Percentiles rank a stretch among this genome's conserved stretches.
These are phyloP conservation scores for Polyporus arcularius DNA, from an alignment of 768 basidiomycete species.

Conservation along the genomic window DNA sequence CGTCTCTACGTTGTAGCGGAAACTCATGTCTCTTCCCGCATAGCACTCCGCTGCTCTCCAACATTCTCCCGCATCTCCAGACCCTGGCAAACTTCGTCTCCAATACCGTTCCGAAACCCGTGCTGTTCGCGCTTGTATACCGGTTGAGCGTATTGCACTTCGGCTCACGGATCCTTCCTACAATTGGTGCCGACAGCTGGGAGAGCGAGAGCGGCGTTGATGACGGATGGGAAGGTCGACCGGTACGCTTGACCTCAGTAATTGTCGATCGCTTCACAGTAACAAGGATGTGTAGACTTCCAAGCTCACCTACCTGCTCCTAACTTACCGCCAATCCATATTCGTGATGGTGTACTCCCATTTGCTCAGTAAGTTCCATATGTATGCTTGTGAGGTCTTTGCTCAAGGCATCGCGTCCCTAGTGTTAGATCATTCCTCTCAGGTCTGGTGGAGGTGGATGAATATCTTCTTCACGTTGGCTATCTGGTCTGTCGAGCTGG, in stretches of 20 bases:
- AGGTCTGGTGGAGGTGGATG: conserved; percentile 93
- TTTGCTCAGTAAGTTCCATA: conserved; percentile 61
- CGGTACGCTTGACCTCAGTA: conserved; percentile 45
- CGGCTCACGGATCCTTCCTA: conserved; percentile 80
- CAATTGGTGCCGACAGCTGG: conserved; percentile 82
- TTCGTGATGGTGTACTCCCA: conserved; percentile 89
- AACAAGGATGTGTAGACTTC: conserved; percentile 58
- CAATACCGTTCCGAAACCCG: conserved; percentile 84
- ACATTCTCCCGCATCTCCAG: conserved; percentile 80
- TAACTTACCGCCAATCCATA: conserved; percentile 83
- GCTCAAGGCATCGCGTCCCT: neutral
- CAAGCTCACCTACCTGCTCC: conserved; percentile 66
- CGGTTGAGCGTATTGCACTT: conserved; percentile 79
- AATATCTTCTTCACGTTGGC: conserved; percentile 85
- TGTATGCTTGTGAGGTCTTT: neutral
- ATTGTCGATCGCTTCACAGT: neutral
- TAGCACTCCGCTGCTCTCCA: conserved; percentile 75
- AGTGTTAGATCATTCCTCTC: conserved; percentile 86
- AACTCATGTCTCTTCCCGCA: neutral
- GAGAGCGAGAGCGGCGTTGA: conserved; percentile 65
- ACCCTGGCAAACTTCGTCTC: conserved; percentile 79
- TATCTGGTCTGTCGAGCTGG: conserved; percentile 80
- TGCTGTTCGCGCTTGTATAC: conserved; percentile 77
- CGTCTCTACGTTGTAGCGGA: neutral
- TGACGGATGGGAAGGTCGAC: conserved; percentile 71